Conservation (phyloP, 768 basidiomycete genomes). For the Leccinum rimulosum region DNA sequence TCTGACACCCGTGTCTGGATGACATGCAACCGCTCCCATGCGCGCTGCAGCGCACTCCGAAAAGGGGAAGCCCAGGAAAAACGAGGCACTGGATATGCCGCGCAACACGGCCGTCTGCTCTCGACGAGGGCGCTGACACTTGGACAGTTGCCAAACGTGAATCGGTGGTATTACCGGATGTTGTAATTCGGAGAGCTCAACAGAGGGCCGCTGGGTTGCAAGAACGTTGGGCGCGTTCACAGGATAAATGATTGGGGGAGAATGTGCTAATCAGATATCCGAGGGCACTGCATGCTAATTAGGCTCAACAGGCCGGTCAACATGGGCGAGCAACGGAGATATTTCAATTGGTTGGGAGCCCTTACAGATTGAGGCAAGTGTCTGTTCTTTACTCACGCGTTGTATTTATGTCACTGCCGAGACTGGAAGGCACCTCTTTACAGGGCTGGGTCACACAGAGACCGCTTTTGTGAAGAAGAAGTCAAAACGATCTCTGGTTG, state of each 20-base stretch:
- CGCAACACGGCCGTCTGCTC: slow-evolving; percentile 1
- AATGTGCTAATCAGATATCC: slow-evolving; percentile 35
- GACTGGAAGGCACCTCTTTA: slow-evolving; percentile 33
- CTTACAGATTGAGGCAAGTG: slow-evolving; percentile 22
- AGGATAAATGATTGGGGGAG: slow-evolving; percentile 23
- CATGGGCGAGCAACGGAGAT: slow-evolving; percentile 20
- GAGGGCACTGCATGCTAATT: slow-evolving; percentile 38
- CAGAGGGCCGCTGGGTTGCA: slow-evolving; percentile 28
- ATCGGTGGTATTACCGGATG: slow-evolving; percentile 9
- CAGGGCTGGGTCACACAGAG: slow-evolving; percentile 34
- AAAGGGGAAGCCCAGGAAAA: slow-evolving; percentile 5
- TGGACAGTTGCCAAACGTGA: slow-evolving; percentile 3
- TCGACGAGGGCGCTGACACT: slow-evolving; percentile 6
- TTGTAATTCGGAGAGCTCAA: slow-evolving; percentile 5
- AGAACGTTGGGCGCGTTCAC: slow-evolving; percentile 16
- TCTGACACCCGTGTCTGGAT: slow-evolving; percentile 17
- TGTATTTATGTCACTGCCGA: slow-evolving; percentile 36
- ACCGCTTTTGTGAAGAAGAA: slow-evolving; percentile 35
- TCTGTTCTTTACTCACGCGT: slow-evolving; percentile 32
- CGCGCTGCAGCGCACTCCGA: background rate
- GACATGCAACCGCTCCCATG: slow-evolving; percentile 18
- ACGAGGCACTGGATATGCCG: slow-evolving; percentile 4
- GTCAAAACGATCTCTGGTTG: slow-evolving; percentile 27
- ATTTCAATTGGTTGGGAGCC: slow-evolving; percentile 5
- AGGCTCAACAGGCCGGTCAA: slow-evolving; percentile 30